These are phyloP conservation scores for Psilocybe sp. DNA, from an alignment of 768 basidiomycete genomes.

Conservation along the genomic window DNA sequence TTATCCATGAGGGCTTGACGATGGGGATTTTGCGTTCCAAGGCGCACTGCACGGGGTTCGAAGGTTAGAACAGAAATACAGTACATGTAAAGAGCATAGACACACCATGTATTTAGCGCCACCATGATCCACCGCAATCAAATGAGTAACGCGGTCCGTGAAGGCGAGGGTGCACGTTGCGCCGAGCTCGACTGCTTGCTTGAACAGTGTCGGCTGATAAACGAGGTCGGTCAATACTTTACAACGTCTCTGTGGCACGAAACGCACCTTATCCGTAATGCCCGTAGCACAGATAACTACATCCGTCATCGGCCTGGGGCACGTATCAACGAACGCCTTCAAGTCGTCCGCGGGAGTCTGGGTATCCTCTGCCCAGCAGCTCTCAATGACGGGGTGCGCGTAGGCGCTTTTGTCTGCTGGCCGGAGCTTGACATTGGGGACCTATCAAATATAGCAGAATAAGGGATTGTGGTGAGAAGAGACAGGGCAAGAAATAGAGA, in stretches of 20 bases:
- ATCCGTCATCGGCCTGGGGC: slow-evolving; percentile 67
- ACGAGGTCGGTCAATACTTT: too few species aligned
- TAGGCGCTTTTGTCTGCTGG: slow-evolving; percentile 47
- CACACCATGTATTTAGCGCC: slow-evolving; percentile 80
- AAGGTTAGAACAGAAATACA: not conserved
- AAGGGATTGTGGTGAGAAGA: not conserved
- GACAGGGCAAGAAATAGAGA: too few species aligned
- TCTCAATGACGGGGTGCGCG: slow-evolving; percentile 28
- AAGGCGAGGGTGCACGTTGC: slow-evolving; percentile 67
- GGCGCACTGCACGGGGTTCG: slow-evolving; percentile 59
- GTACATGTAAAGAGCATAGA: too few species aligned
- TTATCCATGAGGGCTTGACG: slow-evolving; percentile 75
- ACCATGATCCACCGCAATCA: slow-evolving; percentile 78
- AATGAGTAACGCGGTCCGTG: slow-evolving; percentile 85
- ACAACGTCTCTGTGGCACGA: too few species aligned
- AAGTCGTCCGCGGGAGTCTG: slow-evolving; percentile 47
- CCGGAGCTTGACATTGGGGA: slow-evolving; percentile 80
- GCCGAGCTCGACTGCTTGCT: slow-evolving; percentile 78
- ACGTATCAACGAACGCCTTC: slow-evolving; percentile 36
- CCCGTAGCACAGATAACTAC: slow-evolving; percentile 76
- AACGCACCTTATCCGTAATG: slow-evolving; percentile 31
- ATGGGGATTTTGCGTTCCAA: slow-evolving; percentile 80
- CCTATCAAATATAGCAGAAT: slow-evolving; percentile 37
- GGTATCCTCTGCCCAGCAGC: slow-evolving; percentile 45
- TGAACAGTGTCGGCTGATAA: slow-evolving; percentile 63